These are phyloP conservation scores for Hyphopichia homilentoma DNA, from an alignment of 805 yeast species.

Conservation along the genomic window DNA sequence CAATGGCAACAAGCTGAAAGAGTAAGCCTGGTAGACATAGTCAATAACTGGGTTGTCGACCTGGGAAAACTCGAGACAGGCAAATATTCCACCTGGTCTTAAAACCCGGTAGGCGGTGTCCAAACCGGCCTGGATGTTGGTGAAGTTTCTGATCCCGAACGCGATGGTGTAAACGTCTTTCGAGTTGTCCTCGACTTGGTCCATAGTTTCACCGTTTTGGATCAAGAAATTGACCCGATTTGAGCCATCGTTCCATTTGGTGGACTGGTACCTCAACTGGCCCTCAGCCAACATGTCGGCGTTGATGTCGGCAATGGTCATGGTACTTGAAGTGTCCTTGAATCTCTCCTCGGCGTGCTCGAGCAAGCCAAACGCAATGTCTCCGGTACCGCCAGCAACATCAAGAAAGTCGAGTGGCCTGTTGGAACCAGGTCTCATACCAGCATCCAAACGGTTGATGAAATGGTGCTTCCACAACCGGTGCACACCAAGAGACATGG, in stretches of 20 bases:
- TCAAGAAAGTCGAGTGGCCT: conserved; percentile 85
- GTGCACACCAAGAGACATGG: conserved; percentile 94
- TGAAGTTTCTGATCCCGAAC: conserved; percentile 95
- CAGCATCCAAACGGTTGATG: conserved; percentile 85
- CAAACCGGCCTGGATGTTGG: conserved; percentile 89
- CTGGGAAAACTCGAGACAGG: conserved; percentile 92
- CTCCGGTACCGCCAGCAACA: conserved; percentile 99
- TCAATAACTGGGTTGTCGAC: conserved; percentile 78
- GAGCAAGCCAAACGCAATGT: conserved; percentile 90
- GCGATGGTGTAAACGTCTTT: conserved; percentile 96
- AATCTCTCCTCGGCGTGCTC: conserved; percentile 83
- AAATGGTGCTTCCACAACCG: conserved; percentile 93
- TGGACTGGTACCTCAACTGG: conserved; percentile 61
- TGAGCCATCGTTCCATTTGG: conserved; percentile 54
- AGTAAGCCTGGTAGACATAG: conserved; percentile 79
- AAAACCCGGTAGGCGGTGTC: conserved; percentile 93
- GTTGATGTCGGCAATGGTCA: conserved; percentile 93
- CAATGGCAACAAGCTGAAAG: conserved; percentile 81
- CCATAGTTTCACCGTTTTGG: conserved; percentile 91
- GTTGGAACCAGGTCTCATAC: conserved; percentile 77
- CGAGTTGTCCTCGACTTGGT: conserved; percentile 76
- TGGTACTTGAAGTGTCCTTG: conserved; percentile 70
- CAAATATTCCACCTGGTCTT: conserved; percentile 97
- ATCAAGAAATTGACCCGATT: conserved; percentile 76
- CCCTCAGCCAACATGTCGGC: conserved; percentile 96